Conservation (phyloP, 148 eudicot species). For the Chenopodium quinoa region DNA sequence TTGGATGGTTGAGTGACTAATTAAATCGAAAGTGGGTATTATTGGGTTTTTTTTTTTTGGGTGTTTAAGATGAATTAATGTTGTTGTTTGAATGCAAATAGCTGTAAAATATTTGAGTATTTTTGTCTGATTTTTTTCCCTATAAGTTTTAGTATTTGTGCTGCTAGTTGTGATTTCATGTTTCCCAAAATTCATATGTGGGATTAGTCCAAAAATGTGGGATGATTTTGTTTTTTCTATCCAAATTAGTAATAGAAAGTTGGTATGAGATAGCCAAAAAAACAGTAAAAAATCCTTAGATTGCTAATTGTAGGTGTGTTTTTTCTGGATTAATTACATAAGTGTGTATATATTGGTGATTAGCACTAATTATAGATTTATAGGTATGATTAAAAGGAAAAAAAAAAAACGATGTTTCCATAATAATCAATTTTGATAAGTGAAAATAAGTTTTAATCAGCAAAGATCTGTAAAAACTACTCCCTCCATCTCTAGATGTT, state of each 20-base stretch:
- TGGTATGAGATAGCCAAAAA: neutral
- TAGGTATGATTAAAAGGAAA: too few relatives aligned
- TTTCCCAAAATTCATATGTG: neutral
- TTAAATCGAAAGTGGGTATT: neutral
- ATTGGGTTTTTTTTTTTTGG: too few relatives aligned
- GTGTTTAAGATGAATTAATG: neutral
- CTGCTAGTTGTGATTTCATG: too few relatives aligned
- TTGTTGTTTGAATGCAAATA: neutral
- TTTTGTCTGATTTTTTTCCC: neutral
- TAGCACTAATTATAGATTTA: neutral
- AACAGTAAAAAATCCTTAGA: neutral
- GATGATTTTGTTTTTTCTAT: neutral
- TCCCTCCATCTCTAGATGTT: too few relatives aligned
- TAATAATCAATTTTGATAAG: neutral
- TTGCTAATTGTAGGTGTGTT: constrained; percentile 4
- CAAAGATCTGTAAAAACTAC: neutral
- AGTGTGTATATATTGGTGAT: neutral
- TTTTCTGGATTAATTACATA: neutral
- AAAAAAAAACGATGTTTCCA: too few relatives aligned
- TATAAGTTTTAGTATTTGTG: too few relatives aligned
- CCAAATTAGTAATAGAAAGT: neutral
- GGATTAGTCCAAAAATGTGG: neutral
- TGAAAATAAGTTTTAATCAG: neutral
- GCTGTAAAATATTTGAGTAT: neutral
- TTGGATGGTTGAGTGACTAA: neutral